A percentile compares a stretch with the other conserved stretches of the same genome.
Conservation (phyloP, 306 rosid genomes). For the Lagenaria siceraria region DNA sequence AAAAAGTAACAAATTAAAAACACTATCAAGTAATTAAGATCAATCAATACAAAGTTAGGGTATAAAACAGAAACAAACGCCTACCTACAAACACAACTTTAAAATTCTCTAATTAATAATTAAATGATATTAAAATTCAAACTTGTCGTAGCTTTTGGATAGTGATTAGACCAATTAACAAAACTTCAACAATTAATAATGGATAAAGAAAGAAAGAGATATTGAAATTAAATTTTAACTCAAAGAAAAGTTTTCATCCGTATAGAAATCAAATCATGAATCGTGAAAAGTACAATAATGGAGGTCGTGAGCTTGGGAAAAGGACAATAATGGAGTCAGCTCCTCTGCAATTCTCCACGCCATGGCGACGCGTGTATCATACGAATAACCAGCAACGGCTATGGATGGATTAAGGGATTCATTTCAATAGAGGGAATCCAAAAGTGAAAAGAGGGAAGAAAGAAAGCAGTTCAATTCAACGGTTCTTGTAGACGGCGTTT, state of each 20-base stretch:
- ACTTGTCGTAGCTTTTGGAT: not conserved
- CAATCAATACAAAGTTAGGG: too few relatives aligned
- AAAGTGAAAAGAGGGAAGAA: not conserved
- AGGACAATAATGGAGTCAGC: conserved; percentile 11
- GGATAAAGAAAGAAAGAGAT: too few relatives aligned
- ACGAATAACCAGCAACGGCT: not conserved
- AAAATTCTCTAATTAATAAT: too few relatives aligned
- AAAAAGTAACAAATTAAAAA: too few relatives aligned
- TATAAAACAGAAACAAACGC: too few relatives aligned
- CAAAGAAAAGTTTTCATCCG: not conserved
- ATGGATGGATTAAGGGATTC: not conserved
- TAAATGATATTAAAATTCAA: too few relatives aligned
- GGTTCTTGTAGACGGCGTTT: conserved; percentile 23
- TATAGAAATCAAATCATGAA: not conserved
- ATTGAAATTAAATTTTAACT: too few relatives aligned
- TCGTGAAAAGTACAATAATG: conserved; percentile 1
- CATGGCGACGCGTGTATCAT: not conserved
- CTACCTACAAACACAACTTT: too few relatives aligned
- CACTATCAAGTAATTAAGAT: too few relatives aligned
- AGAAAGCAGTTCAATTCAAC: conserved; percentile 29
- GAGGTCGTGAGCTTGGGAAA: not conserved
- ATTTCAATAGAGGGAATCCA: not conserved
- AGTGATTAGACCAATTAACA: not conserved
- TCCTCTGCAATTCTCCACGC: not conserved
- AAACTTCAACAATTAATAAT: too few relatives aligned